Evolutionary conservation across 768 basidiomycete genomes (phyloP), one percentile per base, ranked within the genome.

Genomic region (Lentinula sp.): DNA sequence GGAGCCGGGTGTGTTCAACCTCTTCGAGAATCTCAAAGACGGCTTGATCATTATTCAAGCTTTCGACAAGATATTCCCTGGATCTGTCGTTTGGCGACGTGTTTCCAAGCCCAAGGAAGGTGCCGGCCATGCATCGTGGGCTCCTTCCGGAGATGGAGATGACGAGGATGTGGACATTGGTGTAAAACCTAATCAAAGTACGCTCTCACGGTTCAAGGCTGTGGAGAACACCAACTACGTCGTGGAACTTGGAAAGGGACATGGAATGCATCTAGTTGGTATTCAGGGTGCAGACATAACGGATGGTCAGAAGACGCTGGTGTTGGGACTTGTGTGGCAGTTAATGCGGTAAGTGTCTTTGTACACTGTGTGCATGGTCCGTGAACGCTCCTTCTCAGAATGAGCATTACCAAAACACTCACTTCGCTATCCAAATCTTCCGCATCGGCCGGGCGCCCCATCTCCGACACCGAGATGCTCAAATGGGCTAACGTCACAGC

Each of bases 171-270:
- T 86, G 61, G 90, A 90, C 69, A 87, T 90, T 43, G 90, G 90
- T 20, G 87, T 93, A 43, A 90, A 87, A 9, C 89, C 90, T 3
- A 91, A 88, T 71, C 91, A 88, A 79, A 86, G 87, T 66, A 86
- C 85, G 45, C 80, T 99, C 18, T 95, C 95, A 43, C 82, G 93
- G 57, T 99, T 98, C 83, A 99, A 99, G 79, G 88, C 88, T 36
- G 94, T 99, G 32, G 97, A 99, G 77, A 98, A 99, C 75, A 97
- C 93, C 48, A 99, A 98, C 73, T 98, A 99, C 68, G 87, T 78
- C 7, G 89, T 98, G 46, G 97, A 98, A 49, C 86, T 99, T 15
- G 95, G 86, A 3, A 93, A 88, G 72, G 88, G 93, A 73, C 95
- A 91, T 68, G 87, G 90, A 49, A 91, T 99, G 91, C 93, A 91